A percentile compares a stretch with the other conserved stretches of the same genome.
These are phyloP conservation scores for Penicillium digitatum DNA, from an alignment of 2,329 filamentous ascomycete species.

Conservation along the genomic window DNA sequence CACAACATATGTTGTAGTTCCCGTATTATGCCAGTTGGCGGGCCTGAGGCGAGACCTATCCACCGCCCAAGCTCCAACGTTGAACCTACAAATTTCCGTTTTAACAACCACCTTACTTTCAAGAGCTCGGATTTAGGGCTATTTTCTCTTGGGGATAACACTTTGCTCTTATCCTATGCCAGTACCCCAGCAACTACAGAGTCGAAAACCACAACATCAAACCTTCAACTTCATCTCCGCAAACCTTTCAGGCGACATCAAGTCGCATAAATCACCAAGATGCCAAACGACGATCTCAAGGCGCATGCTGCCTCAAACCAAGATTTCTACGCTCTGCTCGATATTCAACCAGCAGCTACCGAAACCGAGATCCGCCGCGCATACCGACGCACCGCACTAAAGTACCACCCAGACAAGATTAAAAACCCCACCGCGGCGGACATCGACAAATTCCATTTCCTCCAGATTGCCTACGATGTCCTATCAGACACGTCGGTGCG, in stretches of 20 bases:
- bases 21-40: not conserved
- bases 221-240: not conserved
- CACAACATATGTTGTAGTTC: no score
- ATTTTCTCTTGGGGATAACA: not conserved
- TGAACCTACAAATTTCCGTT: conserved; percentile 3
- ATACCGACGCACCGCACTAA: conserved; percentile 80
- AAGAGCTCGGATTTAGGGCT: not conserved
- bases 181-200: not conserved
- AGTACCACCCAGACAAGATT: conserved; percentile 91
- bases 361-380: conserved; percentile 75
- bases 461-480: conserved; percentile 82
- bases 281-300: conserved; percentile 45
- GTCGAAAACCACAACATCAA: not conserved
- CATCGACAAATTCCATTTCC: conserved; percentile 75
- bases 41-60: conserved; percentile 2
- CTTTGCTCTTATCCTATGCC: not conserved
- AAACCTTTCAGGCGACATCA: conserved; percentile 40
- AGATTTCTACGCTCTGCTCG: conserved; percentile 76
- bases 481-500: conserved; percentile 68
- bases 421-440: conserved; percentile 63
- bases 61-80: conserved; percentile 7
- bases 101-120: not conserved
- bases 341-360: conserved; percentile 59
- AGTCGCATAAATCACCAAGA: conserved; percentile 48
- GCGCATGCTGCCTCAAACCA: conserved; percentile 59